Base-by-base conservation (phyloP, 2,329 filamentous ascomycete species). In the Myriangium duriaei region DNA sequence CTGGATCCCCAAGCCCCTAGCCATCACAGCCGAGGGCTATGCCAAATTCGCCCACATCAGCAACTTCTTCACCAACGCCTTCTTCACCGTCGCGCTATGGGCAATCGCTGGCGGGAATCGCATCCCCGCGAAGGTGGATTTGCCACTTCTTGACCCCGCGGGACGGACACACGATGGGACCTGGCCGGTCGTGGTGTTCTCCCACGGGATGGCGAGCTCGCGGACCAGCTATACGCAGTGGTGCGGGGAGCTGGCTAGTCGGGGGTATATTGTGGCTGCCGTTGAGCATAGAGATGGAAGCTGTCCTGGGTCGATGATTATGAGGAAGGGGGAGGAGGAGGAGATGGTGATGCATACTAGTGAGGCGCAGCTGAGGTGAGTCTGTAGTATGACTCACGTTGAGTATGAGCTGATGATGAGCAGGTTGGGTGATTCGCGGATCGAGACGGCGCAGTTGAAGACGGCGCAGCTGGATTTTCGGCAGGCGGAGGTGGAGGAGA, bases 211-310 rank as follows among this genome's bases (percentile, higher is more conserved):
- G 60, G 63, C 62, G 3, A 59, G 59, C 3, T 58, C 59, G 47
- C 56, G 60, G 21, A 65, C 63, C 32, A 57, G 54, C 45, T 67
- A 67, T 46, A 61, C 63, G 12, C 60, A 65, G 34, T 65, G 61
- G 42, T 57, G 63, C 11, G 62, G 59, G 10, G 62, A 63, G 40
- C 55, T 67, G 18, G 64, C 64, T 10, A 63, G 61, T 30, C 54
- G 64, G 32, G 64, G 64, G 6, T 60, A 58, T 31, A 49, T 67
- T 9, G 62, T 67, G 5, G 63, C 61, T 11, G 63, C 64, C 2
- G 54, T 67, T 11, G 63, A 67, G 47, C 64, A 67, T 41, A 51
- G 63, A 30, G 64, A 67, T 45, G 64, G 64, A 10, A 65, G 61
- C 39, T 61, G 61, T 3, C 63, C 63, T 4, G 63, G 61, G 3